A percentile compares a stretch with the other conserved stretches of the same genome.
These are phyloP conservation scores for Brassica rapa DNA, from an alignment of 345 rosid genomes.

Conservation along the genomic window DNA sequence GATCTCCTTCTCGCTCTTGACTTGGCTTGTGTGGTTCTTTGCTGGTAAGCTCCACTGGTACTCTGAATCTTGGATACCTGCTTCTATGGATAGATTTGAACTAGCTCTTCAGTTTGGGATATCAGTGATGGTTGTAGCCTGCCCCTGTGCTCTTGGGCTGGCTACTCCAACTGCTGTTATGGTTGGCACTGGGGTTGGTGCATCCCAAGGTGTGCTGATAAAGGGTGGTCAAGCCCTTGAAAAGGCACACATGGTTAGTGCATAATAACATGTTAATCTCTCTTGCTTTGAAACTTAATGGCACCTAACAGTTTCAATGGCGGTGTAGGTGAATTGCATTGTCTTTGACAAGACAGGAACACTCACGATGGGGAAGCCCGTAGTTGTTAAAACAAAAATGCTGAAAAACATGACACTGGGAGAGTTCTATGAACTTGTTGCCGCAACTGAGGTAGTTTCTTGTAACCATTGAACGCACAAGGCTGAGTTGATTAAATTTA, in stretches of 20 bases:
- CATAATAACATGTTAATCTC: background rate
- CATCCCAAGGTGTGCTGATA: slow-evolving; percentile 88
- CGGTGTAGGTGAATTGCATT: slow-evolving; percentile 73
- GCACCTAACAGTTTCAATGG: background rate
- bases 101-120: slow-evolving; percentile 95
- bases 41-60: slow-evolving; percentile 77
- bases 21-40: slow-evolving; percentile 89
- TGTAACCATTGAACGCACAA: background rate
- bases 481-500: background rate
- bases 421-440: slow-evolving; percentile 77
- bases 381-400: slow-evolving; percentile 72
- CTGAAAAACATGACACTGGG: slow-evolving; percentile 66
- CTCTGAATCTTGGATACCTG: slow-evolving; percentile 88
- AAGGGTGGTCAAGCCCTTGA: slow-evolving; percentile 98
- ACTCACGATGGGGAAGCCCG: slow-evolving; percentile 88
- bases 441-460: slow-evolving; percentile 74
- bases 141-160: slow-evolving; percentile 94
- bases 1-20: slow-evolving; percentile 68
- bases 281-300: background rate
- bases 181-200: slow-evolving; percentile 99
- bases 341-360: slow-evolving; percentile 99
- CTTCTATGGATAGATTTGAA: slow-evolving; percentile 90
- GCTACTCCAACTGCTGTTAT: slow-evolving; percentile 99
- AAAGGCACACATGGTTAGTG: slow-evolving; percentile 73
- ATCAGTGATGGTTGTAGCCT: slow-evolving; percentile 96